phyloP scores from a whole-genome alignment of 345 rosid species.

The Eucalyptus brandiana region DNA sequence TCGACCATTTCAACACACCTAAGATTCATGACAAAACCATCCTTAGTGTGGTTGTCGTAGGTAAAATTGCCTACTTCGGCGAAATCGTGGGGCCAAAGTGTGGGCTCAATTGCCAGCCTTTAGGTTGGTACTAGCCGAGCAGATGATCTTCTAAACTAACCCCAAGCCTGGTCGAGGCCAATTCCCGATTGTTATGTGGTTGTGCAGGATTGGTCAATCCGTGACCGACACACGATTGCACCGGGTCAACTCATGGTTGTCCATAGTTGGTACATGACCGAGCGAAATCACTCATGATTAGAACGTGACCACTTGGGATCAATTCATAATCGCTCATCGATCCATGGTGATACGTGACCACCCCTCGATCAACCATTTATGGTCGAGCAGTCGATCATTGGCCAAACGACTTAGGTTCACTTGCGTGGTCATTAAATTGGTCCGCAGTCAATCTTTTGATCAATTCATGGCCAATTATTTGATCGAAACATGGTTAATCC shows the following conservation, averaged over 20 bases:
- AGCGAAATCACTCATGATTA: accelerated
- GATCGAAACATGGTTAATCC: too few relatives aligned
- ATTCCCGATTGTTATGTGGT: too few relatives aligned
- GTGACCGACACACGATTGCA: accelerated
- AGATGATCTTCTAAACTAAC: accelerated
- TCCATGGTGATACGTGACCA: accelerated
- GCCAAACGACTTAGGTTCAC: too few relatives aligned
- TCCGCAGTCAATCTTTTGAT: accelerated
- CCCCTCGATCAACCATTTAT: too few relatives aligned
- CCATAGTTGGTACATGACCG: accelerated
- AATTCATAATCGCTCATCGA: too few relatives aligned
- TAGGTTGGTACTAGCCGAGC: accelerated
- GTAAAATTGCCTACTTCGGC: too few relatives aligned
- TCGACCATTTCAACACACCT: accelerated
- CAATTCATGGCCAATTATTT: accelerated
- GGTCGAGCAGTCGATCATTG: accelerated
- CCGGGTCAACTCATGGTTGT: accelerated
- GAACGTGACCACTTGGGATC: accelerated
- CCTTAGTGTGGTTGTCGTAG: too few relatives aligned
- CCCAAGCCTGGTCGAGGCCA: accelerated
- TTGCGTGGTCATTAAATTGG: too few relatives aligned
- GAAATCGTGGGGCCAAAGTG: too few relatives aligned
- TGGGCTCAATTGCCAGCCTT: too few relatives aligned
- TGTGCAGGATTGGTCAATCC: accelerated
- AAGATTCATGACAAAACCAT: too few relatives aligned